Conservation (phyloP, 2,329 filamentous ascomycete genomes). For the Eutypella sp. region DNA sequence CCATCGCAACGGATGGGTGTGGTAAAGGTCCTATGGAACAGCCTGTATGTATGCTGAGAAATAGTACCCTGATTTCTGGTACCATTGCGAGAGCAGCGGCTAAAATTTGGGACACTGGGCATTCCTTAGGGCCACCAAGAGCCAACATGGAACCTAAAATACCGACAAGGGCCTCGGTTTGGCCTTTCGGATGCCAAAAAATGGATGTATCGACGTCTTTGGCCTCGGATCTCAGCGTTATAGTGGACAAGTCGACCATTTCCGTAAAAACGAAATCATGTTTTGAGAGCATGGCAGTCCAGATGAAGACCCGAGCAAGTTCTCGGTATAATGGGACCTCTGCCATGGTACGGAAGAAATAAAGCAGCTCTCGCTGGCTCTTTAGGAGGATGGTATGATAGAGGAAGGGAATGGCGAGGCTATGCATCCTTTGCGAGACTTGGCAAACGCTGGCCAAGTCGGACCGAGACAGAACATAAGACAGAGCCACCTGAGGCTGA, state of each 20-base stretch:
- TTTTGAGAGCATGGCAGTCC: slow-evolving; percentile 10
- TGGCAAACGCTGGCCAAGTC: slow-evolving; percentile 9
- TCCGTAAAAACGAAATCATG: slow-evolving; percentile 9
- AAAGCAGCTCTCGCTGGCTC: slow-evolving; percentile 9
- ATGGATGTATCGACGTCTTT: slow-evolving; percentile 9
- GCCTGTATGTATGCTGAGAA: slow-evolving; percentile 9
- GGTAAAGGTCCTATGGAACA: slow-evolving; percentile 9
- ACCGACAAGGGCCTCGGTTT: slow-evolving; percentile 7
- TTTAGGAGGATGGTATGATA: slow-evolving; percentile 10
- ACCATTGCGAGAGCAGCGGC: slow-evolving; percentile 8
- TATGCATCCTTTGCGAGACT: slow-evolving; percentile 9
- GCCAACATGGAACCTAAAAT: slow-evolving; percentile 8
- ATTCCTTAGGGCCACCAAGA: slow-evolving; percentile 9
- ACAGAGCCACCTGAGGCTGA: slow-evolving; percentile 8
- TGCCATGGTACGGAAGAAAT: slow-evolving; percentile 8
- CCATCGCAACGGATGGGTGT: slow-evolving; percentile 7
- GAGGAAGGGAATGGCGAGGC: slow-evolving; percentile 9
- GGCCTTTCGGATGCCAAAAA: slow-evolving; percentile 10
- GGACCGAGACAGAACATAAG: slow-evolving; percentile 9
- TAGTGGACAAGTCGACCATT: slow-evolving; percentile 9
- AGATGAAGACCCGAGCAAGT: slow-evolving; percentile 9
- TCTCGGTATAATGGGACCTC: slow-evolving; percentile 9
- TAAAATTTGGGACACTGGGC: slow-evolving; percentile 9
- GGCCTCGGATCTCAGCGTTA: slow-evolving; percentile 9
- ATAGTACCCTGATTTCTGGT: slow-evolving; percentile 9